phyloP scores from a whole-genome alignment of 2,329 filamentous ascomycete genomes.

The Camillea tinctor region DNA sequence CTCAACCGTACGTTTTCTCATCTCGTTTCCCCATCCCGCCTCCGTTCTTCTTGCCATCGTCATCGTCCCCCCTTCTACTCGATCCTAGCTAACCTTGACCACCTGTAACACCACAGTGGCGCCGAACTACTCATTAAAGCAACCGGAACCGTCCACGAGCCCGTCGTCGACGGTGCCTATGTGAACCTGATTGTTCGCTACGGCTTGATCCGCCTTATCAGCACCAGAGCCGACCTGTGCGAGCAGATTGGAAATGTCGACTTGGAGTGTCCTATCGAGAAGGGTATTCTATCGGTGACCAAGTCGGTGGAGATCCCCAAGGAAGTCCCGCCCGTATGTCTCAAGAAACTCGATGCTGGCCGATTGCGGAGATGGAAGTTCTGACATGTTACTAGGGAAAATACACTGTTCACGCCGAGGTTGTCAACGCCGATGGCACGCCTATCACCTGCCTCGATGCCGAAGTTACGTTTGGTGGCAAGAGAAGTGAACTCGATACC shows the following conservation, averaged over 20 bases:
- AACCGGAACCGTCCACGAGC: conserved; percentile 68
- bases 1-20: conserved; percentile 65
- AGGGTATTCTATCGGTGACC: conserved; percentile 68
- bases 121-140: conserved; percentile 75
- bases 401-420: conserved; percentile 86
- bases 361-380: too few relatives aligned
- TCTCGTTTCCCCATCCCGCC: conserved; percentile 2
- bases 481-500: conserved; percentile 30
- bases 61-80: too few relatives aligned
- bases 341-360: background rate
- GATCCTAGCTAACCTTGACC: conserved; percentile 19
- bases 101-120: conserved; percentile 61
- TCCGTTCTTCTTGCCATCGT: too few relatives aligned
- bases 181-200: conserved; percentile 88
- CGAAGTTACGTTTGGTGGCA: conserved; percentile 60
- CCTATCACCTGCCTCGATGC: conserved; percentile 87
- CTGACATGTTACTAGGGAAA: conserved; percentile 60
- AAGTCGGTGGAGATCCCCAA: conserved; percentile 84
- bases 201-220: conserved; percentile 86
- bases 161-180: conserved; percentile 75
- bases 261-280: conserved; percentile 81
- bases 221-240: conserved; percentile 78
- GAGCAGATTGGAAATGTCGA: conserved; percentile 87
- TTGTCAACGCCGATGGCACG: conserved; percentile 68
- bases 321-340: conserved; percentile 82